These are phyloP conservation scores for Neltuma alba DNA, from an alignment of 306 rosid genomes.

Conservation along the genomic window DNA sequence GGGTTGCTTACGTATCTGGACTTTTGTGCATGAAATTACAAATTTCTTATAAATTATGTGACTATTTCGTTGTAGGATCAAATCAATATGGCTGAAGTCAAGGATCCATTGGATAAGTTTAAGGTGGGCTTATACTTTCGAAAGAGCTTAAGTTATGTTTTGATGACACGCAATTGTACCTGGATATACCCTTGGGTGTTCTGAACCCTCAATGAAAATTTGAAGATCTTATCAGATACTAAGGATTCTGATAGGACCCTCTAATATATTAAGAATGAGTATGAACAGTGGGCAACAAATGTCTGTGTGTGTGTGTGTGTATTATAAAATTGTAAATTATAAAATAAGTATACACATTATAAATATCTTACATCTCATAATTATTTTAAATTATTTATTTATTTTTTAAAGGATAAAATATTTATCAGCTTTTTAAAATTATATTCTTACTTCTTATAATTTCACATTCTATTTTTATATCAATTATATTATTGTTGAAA, in stretches of 20 bases:
- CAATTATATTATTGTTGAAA: neutral
- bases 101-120: conserved; percentile 76
- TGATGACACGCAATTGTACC: conserved; percentile 25
- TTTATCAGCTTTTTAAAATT: neutral
- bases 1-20: conserved; percentile 31
- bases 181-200: conserved; percentile 14
- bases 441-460: neutral
- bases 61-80: conserved; percentile 72
- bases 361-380: neutral
- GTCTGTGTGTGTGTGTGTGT: neutral
- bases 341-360: neutral
- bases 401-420: neutral
- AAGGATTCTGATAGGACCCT: neutral
- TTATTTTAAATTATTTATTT: neutral
- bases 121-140: conserved; percentile 55
- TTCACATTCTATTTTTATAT: neutral
- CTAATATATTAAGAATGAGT: neutral
- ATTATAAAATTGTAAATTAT: no score
- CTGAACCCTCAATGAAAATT: neutral
- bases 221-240: conserved; percentile 16
- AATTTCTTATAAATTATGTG: conserved; percentile 27
- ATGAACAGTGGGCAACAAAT: neutral
- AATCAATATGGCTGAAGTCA: conserved; percentile 82
- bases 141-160: conserved; percentile 23
- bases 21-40: conserved; percentile 19